Base-by-base conservation (phyloP, 768 basidiomycete genomes). In the Boletus pseudopeckii region DNA sequence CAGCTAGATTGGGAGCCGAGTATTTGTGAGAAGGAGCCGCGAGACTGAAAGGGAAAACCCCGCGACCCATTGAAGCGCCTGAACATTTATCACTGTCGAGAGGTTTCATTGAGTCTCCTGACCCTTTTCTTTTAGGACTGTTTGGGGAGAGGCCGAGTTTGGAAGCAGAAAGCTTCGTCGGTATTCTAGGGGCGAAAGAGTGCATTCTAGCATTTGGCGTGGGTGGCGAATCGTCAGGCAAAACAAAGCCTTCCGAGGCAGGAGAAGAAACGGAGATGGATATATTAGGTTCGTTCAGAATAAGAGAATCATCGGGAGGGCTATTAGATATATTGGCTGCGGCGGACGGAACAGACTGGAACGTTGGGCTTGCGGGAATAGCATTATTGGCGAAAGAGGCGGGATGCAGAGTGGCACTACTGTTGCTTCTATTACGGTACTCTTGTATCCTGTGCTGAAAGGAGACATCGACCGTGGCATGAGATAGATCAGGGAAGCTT, bases 101-200 rank as follows among this genome's bases (percentile, higher is more conserved):
- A 45, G 45, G 54, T 56, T 66, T 69, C 55, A 63, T 63, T 0
- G 67, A 67, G 15, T 66, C 65, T 1, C 72, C 74, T 0, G 78
- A 80, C 0, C 77, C 78, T 60, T 84, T 84, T 40, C 84, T 70
- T 58, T 79, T 84, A 4, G 85, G 86, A 56, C 77, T 81, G 13
- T 74, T 69, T 13, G 79, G 78, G 10, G 71, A 50, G 39, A 77
- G 57, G 1, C 67, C 72, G 3, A 80, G 70, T 46, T 81, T 77
- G 26, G 82, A 80, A 17, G 78, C 74, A 4, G 85, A 77, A 7
- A 88, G 73, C 55, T 88, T 88, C 0, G 87, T 86, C 3, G 87
- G 78, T 17, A 88, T 69, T 53, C 85, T 86, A 0, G 86, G 87
- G 0, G 86, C 83, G 58, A 89, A 88, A 2, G 86, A 80, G 57